A percentile compares a stretch with the other conserved stretches of the same genome.
Evolutionary conservation across 1,284 basidiomycete species (phyloP).

Genomic region (Acaromyces ingoldii): DNA sequence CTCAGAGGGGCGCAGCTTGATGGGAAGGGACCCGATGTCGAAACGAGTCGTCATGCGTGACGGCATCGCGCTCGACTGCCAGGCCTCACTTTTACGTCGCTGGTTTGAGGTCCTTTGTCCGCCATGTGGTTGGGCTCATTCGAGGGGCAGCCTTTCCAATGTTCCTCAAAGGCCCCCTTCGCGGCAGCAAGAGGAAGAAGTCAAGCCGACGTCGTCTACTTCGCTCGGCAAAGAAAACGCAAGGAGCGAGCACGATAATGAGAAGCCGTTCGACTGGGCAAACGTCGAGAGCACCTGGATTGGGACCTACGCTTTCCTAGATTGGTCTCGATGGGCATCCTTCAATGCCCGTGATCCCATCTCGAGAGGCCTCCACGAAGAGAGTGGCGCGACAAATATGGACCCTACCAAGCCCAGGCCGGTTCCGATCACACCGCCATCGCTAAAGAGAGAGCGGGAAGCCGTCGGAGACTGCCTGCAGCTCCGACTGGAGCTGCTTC

Average conservation of each 20-base stretch:
- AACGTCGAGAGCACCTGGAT: constrained; percentile 31
- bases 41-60: too few species aligned
- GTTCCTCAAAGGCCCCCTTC: too few species aligned
- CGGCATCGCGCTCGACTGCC: too few species aligned
- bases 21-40: too few species aligned
- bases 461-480: constrained; percentile 33
- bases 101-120: too few species aligned
- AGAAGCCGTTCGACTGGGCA: constrained; percentile 35
- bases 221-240: neutral
- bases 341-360: constrained; percentile 5
- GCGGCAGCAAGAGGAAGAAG: too few species aligned
- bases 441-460: constrained; percentile 11
- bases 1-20: neutral
- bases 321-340: constrained; percentile 6
- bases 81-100: too few species aligned
- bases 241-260: constrained; percentile 6
- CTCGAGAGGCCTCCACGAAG: neutral
- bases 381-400: constrained; percentile 4
- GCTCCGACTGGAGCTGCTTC: constrained; percentile 26
- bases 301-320: constrained; percentile 3
- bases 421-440: neutral
- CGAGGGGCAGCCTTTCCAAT: too few species aligned
- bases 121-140: too few species aligned
- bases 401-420: constrained; percentile 12
- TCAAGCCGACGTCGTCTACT: too few species aligned